Conservation (phyloP, 2,329 filamentous ascomycete species). For the Drechslerella coelobrocha region DNA sequence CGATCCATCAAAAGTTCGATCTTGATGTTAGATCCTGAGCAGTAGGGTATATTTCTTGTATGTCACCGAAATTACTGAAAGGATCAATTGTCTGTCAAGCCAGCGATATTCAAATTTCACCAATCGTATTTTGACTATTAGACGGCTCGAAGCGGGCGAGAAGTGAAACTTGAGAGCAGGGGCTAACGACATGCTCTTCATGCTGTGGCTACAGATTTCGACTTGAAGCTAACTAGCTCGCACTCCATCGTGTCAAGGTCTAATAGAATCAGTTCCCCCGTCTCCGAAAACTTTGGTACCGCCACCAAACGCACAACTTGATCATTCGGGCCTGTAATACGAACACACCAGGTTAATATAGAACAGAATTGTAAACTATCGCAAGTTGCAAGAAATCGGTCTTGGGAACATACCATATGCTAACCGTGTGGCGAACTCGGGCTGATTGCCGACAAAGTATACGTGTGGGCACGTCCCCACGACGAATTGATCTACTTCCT, state of each 20-base stretch:
- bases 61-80: too few species aligned
- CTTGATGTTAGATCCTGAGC: too few species aligned
- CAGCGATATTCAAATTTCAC: too few species aligned
- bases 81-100: too few species aligned
- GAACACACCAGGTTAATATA: not conserved
- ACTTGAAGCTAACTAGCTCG: conserved; percentile 67
- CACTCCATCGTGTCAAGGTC: conserved; percentile 85
- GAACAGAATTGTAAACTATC: not conserved
- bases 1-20: too few species aligned
- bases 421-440: conserved; percentile 74
- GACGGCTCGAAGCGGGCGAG: too few species aligned
- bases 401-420: conserved; percentile 63
- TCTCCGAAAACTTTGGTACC: conserved; percentile 80
- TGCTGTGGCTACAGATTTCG: conserved; percentile 6
- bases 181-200: not conserved
- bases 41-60: too few species aligned
- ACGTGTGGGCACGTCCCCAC: conserved; percentile 82
- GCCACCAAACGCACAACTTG: conserved; percentile 79
- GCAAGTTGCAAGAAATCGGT: not conserved
- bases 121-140: too few species aligned
- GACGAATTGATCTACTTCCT: conserved; percentile 90
- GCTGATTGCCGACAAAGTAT: conserved; percentile 87
- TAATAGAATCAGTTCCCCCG: conserved; percentile 79
- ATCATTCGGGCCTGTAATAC: conserved; percentile 63
- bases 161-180: not conserved